Conservation (phyloP, 352 stramenopile genomes). For the Pythium graminicola region DNA sequence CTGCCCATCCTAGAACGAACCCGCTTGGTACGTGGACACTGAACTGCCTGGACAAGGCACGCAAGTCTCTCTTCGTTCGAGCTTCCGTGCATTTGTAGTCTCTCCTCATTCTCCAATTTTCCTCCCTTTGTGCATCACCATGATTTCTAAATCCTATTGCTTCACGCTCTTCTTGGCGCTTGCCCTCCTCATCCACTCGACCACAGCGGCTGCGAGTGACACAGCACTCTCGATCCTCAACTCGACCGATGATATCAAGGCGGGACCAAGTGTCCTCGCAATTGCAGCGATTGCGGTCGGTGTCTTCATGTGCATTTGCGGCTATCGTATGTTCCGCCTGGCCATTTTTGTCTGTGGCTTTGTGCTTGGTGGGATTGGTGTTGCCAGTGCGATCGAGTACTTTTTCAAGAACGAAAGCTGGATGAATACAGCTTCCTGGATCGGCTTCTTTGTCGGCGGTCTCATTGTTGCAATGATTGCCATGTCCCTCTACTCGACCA, state of each 20-base stretch:
- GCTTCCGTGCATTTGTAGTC: no score
- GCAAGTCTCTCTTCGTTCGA: no score
- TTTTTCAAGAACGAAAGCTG: conserved; percentile 25
- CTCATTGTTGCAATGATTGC: conserved; percentile 28
- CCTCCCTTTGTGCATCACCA: background rate
- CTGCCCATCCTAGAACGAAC: no score
- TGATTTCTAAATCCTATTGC: background rate
- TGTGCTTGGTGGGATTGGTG: conserved; percentile 31
- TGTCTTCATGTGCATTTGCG: conserved; percentile 35
- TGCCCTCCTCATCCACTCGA: conserved; percentile 2
- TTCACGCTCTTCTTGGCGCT: conserved; percentile 4
- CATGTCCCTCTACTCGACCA: conserved; percentile 37
- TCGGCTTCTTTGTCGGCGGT: conserved; percentile 41
- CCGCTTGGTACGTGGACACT: no score
- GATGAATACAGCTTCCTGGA: conserved; percentile 41
- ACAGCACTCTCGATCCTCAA: conserved; percentile 35
- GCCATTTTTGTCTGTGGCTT: conserved; percentile 43
- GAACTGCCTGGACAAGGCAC: no score
- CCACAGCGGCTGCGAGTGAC: conserved; percentile 19
- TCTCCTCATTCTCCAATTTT: background rate
- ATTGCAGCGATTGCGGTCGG: conserved; percentile 35
- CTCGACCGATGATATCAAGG: conserved; percentile 33
- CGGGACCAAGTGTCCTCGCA: conserved; percentile 34
- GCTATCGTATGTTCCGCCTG: conserved; percentile 56
- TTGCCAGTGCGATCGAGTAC: conserved; percentile 28